These are phyloP conservation scores for Pseudocercospora eumusae DNA, from an alignment of 2,329 filamentous ascomycete species.

Conservation along the genomic window DNA sequence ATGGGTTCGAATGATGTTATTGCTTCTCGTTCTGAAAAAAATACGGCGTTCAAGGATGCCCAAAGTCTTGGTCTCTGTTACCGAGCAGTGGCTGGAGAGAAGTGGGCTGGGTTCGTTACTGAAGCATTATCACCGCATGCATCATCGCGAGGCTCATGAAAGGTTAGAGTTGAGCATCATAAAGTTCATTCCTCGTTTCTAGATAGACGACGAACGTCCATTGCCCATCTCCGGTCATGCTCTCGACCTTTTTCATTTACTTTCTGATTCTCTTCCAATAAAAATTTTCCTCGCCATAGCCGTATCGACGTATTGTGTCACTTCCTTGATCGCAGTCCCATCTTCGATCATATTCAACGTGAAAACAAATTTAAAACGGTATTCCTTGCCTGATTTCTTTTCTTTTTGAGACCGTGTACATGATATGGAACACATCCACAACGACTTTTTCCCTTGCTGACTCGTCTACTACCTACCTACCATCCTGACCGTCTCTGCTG, in stretches of 20 bases:
- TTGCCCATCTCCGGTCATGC: background rate
- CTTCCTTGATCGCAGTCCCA: background rate
- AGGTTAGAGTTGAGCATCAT: background rate
- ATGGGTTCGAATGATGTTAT: background rate
- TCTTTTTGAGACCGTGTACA: background rate
- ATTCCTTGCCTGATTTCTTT: background rate
- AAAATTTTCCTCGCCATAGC: background rate
- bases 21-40: background rate
- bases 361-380: background rate
- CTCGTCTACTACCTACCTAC: background rate
- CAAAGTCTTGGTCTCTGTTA: background rate
- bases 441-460: background rate
- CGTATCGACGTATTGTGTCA: slow-evolving; percentile 2
- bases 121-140: background rate
- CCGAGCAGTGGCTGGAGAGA: background rate
- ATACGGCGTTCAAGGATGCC: background rate
- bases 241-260: background rate
- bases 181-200: background rate
- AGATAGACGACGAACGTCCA: background rate
- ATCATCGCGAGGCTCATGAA: background rate
- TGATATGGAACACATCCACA: background rate
- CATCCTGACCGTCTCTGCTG: background rate
- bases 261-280: background rate
- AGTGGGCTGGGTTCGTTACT: background rate
- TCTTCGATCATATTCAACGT: background rate